Base-by-base conservation (phyloP, 495 filamentous ascomycete genomes). In the Penicillium angulare region DNA sequence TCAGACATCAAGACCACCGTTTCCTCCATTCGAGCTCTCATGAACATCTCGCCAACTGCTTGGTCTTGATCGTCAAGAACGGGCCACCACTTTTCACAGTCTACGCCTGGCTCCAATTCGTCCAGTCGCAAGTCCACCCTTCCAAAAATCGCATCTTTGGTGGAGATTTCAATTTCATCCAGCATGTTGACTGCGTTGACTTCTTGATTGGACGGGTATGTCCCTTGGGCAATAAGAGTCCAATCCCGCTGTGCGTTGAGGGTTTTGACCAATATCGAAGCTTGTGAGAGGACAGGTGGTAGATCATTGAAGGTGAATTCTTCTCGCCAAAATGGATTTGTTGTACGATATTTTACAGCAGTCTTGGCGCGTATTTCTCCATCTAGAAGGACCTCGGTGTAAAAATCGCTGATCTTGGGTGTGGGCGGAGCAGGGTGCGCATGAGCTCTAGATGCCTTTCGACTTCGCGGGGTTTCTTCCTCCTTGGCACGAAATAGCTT, bases 311-410 rank as follows among this genome's bases (percentile, higher is more conserved):
- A 96, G 39, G 87, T 82, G 57, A 89, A 92, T 34, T 92, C 90
- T 72, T 97, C 93, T 23, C 91, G 79, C 93, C 95, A 99, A 56
- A 97, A 96, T 0, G 91, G 93, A 60, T 84, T 90, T 43, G 81
- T 83, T 12, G 87, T 92, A 47, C 90, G 87, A 50, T 79, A 77
- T 67, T 92, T 92, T 17, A 88, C 85, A 21, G 86, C 86, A 8
- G 93, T 97, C 53, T 89, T 86, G 13, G 89, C 89, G 47, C 92
- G 80, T 26, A 92, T 82, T 58, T 97, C 90, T 10, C 88, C 88
- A 67, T 97, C 93, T 10, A 99, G 71, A 3, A 92, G 79, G n/a
- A 97, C 83, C 68, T 99, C 95, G 12, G 88, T 89, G 46, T 95
- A 90, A 57, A 92, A 96, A 53, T 75, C 72, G 43, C 67, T 72